Base-by-base conservation (phyloP, 2,329 filamentous ascomycete species). In the Boeremia exigua region DNA sequence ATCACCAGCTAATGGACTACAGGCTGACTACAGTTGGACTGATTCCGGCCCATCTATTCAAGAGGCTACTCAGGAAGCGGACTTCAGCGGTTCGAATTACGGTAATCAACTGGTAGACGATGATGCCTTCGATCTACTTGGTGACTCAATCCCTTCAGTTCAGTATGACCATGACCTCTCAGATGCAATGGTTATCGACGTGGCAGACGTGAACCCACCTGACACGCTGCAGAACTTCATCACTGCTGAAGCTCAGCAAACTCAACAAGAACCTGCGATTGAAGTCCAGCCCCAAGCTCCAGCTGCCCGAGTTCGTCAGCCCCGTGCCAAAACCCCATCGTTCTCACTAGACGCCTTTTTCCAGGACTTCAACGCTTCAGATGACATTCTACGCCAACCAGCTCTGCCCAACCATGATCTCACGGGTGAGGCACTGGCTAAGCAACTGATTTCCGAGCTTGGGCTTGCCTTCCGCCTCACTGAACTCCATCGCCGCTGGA, bases 351-450 rank as follows among this genome's bases (percentile, higher is more conserved):
- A 44, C 15, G 9, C 7, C 2, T 33, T 33, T n/a, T 54, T 54
- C 12, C 33, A 38, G 23, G 17, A 32, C n/a, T 54, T 44, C 17
- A 7, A 43, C 19, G 9, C 33, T 5, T 28, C 45, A 12, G 14
- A 44, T 19, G 51, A 54, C 14, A 23, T 54, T 4, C 25, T 54
- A 1, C 12, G 15, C n/a, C 45, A 54, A 9, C 45, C 51, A 6
- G 1, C 11, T 1, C 12, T n/a, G 2, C 11, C 32, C 4, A n/a
- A 25, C 1, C 19, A 11, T 3, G 14, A 36, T 10, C 10, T 48
- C 7, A 34, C 27, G 2, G 38, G 38, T 9, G 27, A 12, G 12
- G 32, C 33, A 3, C 33, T 33, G 1, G 28, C 11, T 0, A 33
- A 29, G 27, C 33, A 45, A 8, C 39, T 44, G 3, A 29, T 54